phyloP scores from a whole-genome alignment of 352 stramenopile species.

The Globisporangium viniferum region DNA sequence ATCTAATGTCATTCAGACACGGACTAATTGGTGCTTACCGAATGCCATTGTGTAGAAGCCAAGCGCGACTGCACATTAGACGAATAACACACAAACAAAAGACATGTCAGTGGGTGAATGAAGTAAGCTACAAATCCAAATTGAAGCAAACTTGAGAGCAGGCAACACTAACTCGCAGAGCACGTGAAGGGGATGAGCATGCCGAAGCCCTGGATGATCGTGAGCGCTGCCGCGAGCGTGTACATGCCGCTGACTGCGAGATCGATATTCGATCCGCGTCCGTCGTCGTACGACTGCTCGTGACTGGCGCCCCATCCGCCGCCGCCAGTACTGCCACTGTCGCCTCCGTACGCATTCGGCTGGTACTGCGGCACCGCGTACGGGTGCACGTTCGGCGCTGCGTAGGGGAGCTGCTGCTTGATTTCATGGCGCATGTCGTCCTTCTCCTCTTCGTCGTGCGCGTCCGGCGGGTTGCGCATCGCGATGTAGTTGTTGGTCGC shows the following conservation, averaged over 20 bases:
- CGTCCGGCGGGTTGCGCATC: conserved; percentile 20
- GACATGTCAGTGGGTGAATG: neutral
- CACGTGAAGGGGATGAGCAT: conserved; percentile 78
- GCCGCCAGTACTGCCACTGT: conserved; percentile 32
- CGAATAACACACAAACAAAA: conserved; percentile 13
- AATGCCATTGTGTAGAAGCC: conserved; percentile 86
- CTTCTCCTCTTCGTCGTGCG: conserved; percentile 56
- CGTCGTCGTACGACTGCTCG: conserved; percentile 40
- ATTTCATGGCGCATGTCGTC: conserved; percentile 25
- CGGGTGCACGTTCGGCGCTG: conserved; percentile 72
- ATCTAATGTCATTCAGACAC: neutral
- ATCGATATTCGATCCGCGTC: conserved; percentile 57
- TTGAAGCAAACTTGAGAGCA: neutral
- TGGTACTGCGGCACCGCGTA: conserved; percentile 82
- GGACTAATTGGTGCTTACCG: conserved; percentile 27
- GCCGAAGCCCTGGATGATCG: conserved; percentile 79
- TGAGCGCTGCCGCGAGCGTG: conserved; percentile 76
- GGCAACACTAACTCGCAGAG: conserved; percentile 38
- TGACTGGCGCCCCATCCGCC: conserved; percentile 38
- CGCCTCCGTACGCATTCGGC: conserved; percentile 46
- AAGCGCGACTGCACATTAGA: conserved; percentile 41
- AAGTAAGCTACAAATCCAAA: neutral
- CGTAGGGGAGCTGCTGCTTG: conserved; percentile 45
- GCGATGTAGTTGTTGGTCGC: conserved; percentile 33
- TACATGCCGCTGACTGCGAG: conserved; percentile 86